Percentiles rank a stretch among this genome's conserved stretches.
Conservation (phyloP, 306 rosid genomes). For the Quillaja saponaria region DNA sequence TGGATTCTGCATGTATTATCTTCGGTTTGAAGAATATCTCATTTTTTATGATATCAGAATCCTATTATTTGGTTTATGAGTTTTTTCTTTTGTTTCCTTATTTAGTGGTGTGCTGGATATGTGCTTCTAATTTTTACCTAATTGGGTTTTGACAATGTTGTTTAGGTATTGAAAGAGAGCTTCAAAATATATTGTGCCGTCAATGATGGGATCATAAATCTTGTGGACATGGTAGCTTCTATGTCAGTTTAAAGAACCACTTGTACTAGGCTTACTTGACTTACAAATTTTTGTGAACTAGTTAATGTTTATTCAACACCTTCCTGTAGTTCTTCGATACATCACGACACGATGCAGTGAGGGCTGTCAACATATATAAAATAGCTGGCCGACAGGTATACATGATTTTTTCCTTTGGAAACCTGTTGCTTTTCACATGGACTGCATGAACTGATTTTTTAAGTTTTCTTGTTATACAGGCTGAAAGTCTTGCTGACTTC, state of each 20-base stretch:
- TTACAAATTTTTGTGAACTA: slow-evolving; percentile 14
- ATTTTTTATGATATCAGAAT: too few relatives aligned
- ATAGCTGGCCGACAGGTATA: slow-evolving; percentile 87
- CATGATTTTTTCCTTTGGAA: slow-evolving; percentile 16
- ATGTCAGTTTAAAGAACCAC: slow-evolving; percentile 16
- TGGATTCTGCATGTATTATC: not conserved
- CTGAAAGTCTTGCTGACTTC: slow-evolving; percentile 72
- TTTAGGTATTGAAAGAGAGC: slow-evolving; percentile 91
- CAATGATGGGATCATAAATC: slow-evolving; percentile 95
- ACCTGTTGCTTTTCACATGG: slow-evolving; percentile 14
- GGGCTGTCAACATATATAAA: slow-evolving; percentile 72
- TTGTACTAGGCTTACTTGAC: slow-evolving; percentile 23
- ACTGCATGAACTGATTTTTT: slow-evolving; percentile 24
- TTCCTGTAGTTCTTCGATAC: slow-evolving; percentile 83
- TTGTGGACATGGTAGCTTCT: slow-evolving; percentile 83
- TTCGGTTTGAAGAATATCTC: too few relatives aligned
- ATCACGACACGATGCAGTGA: slow-evolving; percentile 81
- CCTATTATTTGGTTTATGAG: slow-evolving; percentile 10
- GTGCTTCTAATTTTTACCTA: not conserved
- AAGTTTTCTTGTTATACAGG: slow-evolving; percentile 46
- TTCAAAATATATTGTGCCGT: slow-evolving; percentile 87
- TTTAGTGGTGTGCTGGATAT: not conserved
- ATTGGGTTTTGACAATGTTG: slow-evolving; percentile 25
- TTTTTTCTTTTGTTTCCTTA: not conserved
- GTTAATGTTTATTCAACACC: slow-evolving; percentile 1